Percentiles rank a stretch among this genome's conserved stretches.
These are phyloP conservation scores for Wolfiporia cocos DNA, from an alignment of 1,284 basidiomycete genomes.

Conservation along the genomic window DNA sequence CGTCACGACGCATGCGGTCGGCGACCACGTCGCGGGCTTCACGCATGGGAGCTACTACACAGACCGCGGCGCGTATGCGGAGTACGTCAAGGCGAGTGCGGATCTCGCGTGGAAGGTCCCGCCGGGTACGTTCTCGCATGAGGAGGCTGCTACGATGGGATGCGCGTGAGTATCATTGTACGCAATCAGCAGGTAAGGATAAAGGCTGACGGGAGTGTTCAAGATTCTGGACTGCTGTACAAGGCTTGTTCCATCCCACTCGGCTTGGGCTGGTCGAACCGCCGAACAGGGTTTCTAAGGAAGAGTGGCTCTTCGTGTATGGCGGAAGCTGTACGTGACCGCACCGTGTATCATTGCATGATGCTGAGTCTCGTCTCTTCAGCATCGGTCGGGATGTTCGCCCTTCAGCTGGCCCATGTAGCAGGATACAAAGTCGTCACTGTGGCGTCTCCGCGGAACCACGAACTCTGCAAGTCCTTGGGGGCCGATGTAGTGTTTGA, in stretches of 20 bases:
- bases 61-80: constrained; percentile 31
- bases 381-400: constrained; percentile 35
- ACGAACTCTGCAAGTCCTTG: constrained; percentile 29
- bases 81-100: constrained; percentile 28
- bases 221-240: constrained; percentile 26
- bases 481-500: constrained; percentile 37
- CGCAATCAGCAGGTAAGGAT: neutral
- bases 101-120: constrained; percentile 28
- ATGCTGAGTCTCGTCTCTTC: too few species aligned
- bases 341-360: neutral
- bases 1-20: constrained; percentile 11
- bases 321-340: constrained; percentile 18
- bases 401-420: constrained; percentile 36
- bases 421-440: constrained; percentile 36
- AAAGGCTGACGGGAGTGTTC: neutral
- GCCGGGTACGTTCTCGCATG: constrained; percentile 20
- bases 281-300: constrained; percentile 5
- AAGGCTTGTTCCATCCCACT: constrained; percentile 24
- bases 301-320: constrained; percentile 20
- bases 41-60: constrained; percentile 13
- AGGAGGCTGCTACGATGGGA: constrained; percentile 33
- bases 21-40: constrained; percentile 20
- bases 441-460: constrained; percentile 33
- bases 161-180: constrained; percentile 21
- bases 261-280: constrained; percentile 15